Evolutionary conservation across 768 basidiomycete genomes (phyloP).

Genomic region (Baorangia bicolor): DNA sequence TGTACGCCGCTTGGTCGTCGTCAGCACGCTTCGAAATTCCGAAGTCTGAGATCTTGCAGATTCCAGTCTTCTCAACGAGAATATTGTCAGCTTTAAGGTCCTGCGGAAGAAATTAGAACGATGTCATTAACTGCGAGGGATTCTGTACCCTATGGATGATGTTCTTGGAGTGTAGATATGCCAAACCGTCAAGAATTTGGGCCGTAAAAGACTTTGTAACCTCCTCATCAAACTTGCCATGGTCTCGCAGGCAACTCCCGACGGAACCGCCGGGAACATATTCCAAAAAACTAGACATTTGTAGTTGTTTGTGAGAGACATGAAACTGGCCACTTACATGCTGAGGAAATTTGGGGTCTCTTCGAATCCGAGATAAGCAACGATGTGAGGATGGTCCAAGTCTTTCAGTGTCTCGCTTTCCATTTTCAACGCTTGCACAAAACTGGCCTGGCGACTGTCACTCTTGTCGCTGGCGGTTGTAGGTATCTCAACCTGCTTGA

Average conservation of each 20-base stretch:
- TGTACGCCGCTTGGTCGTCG: constrained; percentile 79
- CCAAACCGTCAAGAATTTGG: constrained; percentile 89
- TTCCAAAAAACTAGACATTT: constrained; percentile 80
- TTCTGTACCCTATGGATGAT: constrained; percentile 84
- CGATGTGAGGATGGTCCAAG: constrained; percentile 95
- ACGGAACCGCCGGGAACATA: constrained; percentile 98
- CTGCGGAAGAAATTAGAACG: constrained; percentile 38
- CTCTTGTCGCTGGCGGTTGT: constrained; percentile 88
- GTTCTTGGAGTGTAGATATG: constrained; percentile 88
- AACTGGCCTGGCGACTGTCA: constrained; percentile 77
- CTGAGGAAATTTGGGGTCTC: constrained; percentile 85
- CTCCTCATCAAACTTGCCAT: constrained; percentile 90
- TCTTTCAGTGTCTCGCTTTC: constrained; percentile 97
- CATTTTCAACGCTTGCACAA: constrained; percentile 89
- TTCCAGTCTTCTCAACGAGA: constrained; percentile 86
- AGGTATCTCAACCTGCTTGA: constrained; percentile 98
- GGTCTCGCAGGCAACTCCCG: constrained; percentile 83
- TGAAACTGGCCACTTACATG: constrained; percentile 61
- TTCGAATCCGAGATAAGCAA: constrained; percentile 95
- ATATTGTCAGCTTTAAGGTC: constrained; percentile 99
- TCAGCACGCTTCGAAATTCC: constrained; percentile 97
- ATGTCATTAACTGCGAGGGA: not conserved
- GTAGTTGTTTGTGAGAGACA: not conserved
- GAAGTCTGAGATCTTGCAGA: constrained; percentile 98
- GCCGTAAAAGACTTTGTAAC: constrained; percentile 90